Base-by-base conservation (phyloP, 768 basidiomycete genomes). In the Xanthoconium purpureum region DNA sequence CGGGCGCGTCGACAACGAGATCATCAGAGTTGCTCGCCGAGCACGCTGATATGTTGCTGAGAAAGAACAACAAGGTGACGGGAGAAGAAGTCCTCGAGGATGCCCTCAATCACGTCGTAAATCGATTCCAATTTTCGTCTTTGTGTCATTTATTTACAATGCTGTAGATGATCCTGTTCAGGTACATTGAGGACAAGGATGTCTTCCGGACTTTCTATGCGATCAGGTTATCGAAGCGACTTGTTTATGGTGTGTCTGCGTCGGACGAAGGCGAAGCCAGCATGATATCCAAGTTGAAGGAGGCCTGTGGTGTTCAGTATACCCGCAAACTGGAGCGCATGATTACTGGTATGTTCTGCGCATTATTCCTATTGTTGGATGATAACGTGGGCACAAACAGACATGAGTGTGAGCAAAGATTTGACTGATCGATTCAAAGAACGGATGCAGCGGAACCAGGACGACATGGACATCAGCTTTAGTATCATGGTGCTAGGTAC, bases 121-220 rank as follows among this genome's bases (percentile, higher is more conserved):
- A 87, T 75, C 11, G 24, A 2, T 24, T 24, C 4, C 24, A 24
- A 24, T 15, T 9, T 28, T 24, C 24, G 64, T 36, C 20, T 18
- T 24, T 40, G 52, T 33, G 35, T 20, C 37, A 20, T 24, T 52
- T 0, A 43, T 14, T 33, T 12, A 62, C 36, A 70, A 28, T 29
- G 14, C 37, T 59, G 3, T 67, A 98, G 96, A 97, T 98, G 94
- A 80, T 91, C 13, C 76, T 98, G 47, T 97, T 99, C 89, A 94
- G 94, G 71, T 98, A 97, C 73, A 89, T 98, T 64, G 93, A 95
- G 69, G 95, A 98, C 79, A 97, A 97, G 77, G 96, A 99, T 62
- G 92, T 98, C 13, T 99, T 98, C 85, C 94, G 96, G 69, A 90
- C 90, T n/a, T 98, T 96, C 80, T 98, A 99, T 75, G 90, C 89